Conservation (phyloP, 352 stramenopile species). For the Plasmopara viticola region DNA sequence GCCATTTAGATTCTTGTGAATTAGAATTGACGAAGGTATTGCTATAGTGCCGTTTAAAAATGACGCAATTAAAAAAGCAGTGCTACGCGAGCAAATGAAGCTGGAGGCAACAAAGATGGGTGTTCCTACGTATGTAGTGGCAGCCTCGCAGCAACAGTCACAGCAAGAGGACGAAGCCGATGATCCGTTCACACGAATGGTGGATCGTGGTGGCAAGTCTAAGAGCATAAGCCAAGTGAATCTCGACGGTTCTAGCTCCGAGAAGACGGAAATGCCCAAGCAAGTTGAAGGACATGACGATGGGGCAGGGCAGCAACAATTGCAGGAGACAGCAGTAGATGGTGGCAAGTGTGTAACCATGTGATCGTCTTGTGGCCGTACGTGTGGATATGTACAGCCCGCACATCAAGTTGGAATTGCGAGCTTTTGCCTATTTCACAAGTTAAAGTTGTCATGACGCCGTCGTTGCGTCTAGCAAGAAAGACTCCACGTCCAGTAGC, state of each 20-base stretch:
- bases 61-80: constrained; percentile 72
- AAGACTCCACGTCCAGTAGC: no score
- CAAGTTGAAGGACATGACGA: constrained; percentile 11
- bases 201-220: background rate
- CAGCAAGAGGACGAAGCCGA: constrained; percentile 27
- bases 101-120: constrained; percentile 63
- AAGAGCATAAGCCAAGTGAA: constrained; percentile 1
- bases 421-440: no score
- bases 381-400: no score
- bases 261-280: constrained; percentile 1
- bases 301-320: constrained; percentile 3
- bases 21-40: constrained; percentile 5
- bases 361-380: no score
- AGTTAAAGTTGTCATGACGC: no score
- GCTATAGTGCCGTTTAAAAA: constrained; percentile 74
- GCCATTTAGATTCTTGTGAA: background rate
- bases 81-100: constrained; percentile 72
- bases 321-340: constrained; percentile 2
- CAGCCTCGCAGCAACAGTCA: constrained; percentile 33
- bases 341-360: constrained; percentile 20
- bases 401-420: no score
- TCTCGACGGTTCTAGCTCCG: background rate
- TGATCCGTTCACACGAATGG: constrained; percentile 28
- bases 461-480: no score
- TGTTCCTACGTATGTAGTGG: constrained; percentile 53